phyloP scores from a whole-genome alignment of 306 rosid genomes.

The Prunus mira region DNA sequence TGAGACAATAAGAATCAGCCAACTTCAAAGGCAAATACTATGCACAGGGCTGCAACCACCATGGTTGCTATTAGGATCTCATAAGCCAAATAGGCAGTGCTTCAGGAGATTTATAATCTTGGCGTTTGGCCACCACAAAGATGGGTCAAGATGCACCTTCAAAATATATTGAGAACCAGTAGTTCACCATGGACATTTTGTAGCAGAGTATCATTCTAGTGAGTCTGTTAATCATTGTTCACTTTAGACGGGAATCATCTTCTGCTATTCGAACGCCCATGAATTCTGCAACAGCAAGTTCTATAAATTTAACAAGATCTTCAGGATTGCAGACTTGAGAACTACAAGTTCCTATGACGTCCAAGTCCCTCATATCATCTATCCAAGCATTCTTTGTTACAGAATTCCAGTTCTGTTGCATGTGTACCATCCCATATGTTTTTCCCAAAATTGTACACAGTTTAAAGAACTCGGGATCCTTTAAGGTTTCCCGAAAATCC shows the following conservation, averaged over 20 bases:
- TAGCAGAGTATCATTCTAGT: conserved; percentile 9
- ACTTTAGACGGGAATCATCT: conserved; percentile 3
- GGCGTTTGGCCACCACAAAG: background rate
- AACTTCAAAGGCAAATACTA: background rate
- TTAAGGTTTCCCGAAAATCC: conserved; percentile 45
- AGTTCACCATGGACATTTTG: conserved; percentile 12
- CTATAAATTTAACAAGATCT: conserved; percentile 57
- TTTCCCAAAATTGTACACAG: conserved; percentile 44
- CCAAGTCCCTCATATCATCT: conserved; percentile 34
- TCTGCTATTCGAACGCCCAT: conserved; percentile 10
- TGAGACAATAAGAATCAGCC: background rate
- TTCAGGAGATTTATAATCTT: background rate
- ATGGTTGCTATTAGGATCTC: background rate
- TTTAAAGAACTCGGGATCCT: conserved; percentile 48
- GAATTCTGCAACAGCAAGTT: conserved; percentile 26
- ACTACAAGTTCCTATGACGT: conserved; percentile 31
- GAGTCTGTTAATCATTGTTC: conserved; percentile 3
- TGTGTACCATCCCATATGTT: conserved; percentile 45
- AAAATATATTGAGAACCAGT: conserved; percentile 8
- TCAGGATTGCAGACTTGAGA: conserved; percentile 45
- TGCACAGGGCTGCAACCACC: background rate
- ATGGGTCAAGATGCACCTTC: background rate
- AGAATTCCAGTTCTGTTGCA: conserved; percentile 25
- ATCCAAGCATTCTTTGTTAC: conserved; percentile 25
- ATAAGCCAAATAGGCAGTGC: background rate